Base-by-base conservation (phyloP, 2,329 filamentous ascomycete genomes). In the Aspergillus terreus region DNA sequence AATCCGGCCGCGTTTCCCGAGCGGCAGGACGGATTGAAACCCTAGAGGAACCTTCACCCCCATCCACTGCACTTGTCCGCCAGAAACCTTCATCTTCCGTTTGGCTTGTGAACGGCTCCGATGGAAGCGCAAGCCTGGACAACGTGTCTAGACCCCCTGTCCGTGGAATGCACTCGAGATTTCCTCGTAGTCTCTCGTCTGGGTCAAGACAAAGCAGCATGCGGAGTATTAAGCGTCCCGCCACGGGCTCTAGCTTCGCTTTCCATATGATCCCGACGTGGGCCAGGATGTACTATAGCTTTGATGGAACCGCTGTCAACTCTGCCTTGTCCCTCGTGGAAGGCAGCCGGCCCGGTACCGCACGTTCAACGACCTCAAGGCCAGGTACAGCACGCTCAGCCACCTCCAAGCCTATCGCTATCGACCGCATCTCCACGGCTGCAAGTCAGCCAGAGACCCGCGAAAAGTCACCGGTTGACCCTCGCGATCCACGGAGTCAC, bases 211-310 rank as follows among this genome's bases (percentile, higher is more conserved):
- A 65, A 42, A 70, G 69, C 55, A 74, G 70, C 53, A 58, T 66
- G 46, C 63, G 64, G 36, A 71, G 69, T 50, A 60, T 63, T 32
- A 62, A 60, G 44, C 66, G 70, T 23, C 65, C 67, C 4, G 73
- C 72, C 32, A 79, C 78, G 11, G 71, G 71, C 44, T 69, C 75
- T 17, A 79, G 74, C 52, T 69, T 72, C 21, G 57, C 76, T 25
- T 60, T 75, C 46, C 69, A 69, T n/a, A 67, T 65, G 35, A 67
- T 77, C 41, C 77, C 78, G 1, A 67, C 73, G 6, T 81, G 78
- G 68, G 72, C 70, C 38, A 83, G 78, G 58, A 72, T 89, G 14
- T 91, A 90, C 69, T 91, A 91, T 66, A 82, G 83, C 33, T 84
- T 82, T 48, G 84, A 85, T 46, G 46, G 84, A 82, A 67, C 78